These are phyloP conservation scores for Pyrus communis DNA, from an alignment of 306 rosid species.

Conservation along the genomic window DNA sequence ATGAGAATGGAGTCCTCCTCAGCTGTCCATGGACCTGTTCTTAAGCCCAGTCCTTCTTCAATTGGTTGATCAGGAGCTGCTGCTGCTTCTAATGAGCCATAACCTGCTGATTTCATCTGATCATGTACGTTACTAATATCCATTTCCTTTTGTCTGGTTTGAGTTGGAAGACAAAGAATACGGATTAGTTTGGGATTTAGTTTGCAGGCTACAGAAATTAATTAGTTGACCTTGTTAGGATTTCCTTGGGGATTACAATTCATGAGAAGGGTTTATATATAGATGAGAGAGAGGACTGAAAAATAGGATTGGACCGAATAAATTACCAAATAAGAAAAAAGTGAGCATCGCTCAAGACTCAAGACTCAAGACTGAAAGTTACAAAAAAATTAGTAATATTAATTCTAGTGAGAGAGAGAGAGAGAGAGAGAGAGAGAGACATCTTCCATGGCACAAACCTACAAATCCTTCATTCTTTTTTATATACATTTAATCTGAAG, in stretches of 20 bases:
- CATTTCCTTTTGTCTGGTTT: neutral
- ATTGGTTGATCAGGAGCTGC: neutral
- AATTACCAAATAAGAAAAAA: neutral
- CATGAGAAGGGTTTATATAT: neutral
- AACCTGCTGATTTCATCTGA: neutral
- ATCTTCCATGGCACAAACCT: neutral
- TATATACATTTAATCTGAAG: neutral
- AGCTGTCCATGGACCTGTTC: slow-evolving; percentile 42
- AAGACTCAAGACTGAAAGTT: neutral
- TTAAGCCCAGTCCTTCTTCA: slow-evolving; percentile 1
- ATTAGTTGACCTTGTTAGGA: neutral
- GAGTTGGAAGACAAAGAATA: neutral
- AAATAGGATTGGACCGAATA: neutral
- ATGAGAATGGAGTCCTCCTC: slow-evolving; percentile 32
- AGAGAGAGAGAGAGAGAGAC: neutral
- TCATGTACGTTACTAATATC: neutral
- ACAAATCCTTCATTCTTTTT: neutral
- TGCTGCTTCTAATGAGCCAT: neutral
- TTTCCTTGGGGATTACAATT: neutral
- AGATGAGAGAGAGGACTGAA: neutral
- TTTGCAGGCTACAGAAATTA: neutral
- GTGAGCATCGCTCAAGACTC: neutral
- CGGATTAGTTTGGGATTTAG: neutral
- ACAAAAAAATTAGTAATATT: neutral
- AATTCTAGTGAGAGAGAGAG: neutral